Conservation (phyloP, 129 eudicot genomes). For the Mikania micrantha region DNA sequence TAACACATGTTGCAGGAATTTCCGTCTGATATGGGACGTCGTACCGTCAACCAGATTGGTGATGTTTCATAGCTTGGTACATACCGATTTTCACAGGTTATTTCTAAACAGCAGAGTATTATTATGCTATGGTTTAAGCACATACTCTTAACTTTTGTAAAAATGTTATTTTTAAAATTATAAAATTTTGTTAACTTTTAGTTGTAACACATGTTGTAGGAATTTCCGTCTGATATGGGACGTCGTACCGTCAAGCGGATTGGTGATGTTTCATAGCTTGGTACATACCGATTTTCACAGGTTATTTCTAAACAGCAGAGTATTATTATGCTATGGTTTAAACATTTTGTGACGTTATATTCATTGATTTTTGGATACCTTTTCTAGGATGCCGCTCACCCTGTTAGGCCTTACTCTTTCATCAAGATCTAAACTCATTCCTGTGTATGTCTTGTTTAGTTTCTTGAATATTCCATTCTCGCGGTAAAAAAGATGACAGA, state of each 20-base stretch:
- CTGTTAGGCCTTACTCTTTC: conserved; percentile 93
- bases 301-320: conserved; percentile 19
- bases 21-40: conserved; percentile 95
- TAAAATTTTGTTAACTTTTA: not conserved
- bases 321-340: not conserved
- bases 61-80: conserved; percentile 92
- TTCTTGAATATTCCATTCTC: conserved; percentile 2
- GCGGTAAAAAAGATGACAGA: not conserved
- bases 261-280: conserved; percentile 82
- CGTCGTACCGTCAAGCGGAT: conserved; percentile 93
- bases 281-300: conserved; percentile 89
- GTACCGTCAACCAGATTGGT: conserved; percentile 83
- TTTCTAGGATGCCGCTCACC: conserved; percentile 95
- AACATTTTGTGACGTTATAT: not conserved
- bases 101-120: not conserved
- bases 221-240: conserved; percentile 95
- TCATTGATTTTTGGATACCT: not conserved
- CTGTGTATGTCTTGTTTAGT: not conserved
- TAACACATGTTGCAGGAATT: conserved; percentile 55
- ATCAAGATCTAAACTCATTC: conserved; percentile 50
- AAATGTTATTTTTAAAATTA: not conserved
- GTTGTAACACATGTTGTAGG: conserved; percentile 37
- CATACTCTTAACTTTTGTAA: not conserved
- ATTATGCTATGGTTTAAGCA: conserved; percentile 2
- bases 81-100: conserved; percentile 84